These are phyloP conservation scores for Quercus robur DNA, from an alignment of 306 rosid genomes.

Conservation along the genomic window DNA sequence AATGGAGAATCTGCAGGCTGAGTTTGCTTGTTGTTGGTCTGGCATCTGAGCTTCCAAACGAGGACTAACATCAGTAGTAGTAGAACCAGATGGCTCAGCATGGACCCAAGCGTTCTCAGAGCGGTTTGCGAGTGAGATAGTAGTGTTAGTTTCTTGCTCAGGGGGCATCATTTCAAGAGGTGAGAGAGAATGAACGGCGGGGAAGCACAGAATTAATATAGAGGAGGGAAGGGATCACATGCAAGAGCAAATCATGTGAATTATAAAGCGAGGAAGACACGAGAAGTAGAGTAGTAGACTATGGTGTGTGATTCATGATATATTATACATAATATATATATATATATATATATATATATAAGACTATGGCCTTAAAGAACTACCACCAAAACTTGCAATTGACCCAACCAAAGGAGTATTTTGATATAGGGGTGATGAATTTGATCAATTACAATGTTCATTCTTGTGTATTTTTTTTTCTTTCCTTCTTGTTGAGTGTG, in stretches of 20 bases:
- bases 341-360: no score
- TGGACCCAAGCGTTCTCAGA: slow-evolving; percentile 41
- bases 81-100: slow-evolving; percentile 36
- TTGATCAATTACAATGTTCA: not conserved
- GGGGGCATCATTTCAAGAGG: slow-evolving; percentile 66
- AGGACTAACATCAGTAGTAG: slow-evolving; percentile 12
- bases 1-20: slow-evolving; percentile 26
- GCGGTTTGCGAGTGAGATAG: slow-evolving; percentile 29
- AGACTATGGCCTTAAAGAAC: slow-evolving; percentile 10
- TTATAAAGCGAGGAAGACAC: slow-evolving; percentile 29
- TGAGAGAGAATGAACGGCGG: not conserved
- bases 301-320: not conserved
- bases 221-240: slow-evolving; percentile 14
- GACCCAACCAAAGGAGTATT: no score
- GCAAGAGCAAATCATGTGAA: slow-evolving; percentile 30
- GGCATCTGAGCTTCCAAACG: slow-evolving; percentile 32
- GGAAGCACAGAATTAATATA: not conserved
- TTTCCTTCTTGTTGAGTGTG: no score
- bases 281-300: slow-evolving; percentile 5
- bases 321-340: no score
- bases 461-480: no score
- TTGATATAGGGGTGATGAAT: slow-evolving; percentile 17
- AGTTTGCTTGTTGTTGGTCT: not conserved
- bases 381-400: not conserved
- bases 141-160: slow-evolving; percentile 55